These are phyloP conservation scores for Tulasnella calospora DNA, from an alignment of 768 basidiomycete species.

Conservation along the genomic window DNA sequence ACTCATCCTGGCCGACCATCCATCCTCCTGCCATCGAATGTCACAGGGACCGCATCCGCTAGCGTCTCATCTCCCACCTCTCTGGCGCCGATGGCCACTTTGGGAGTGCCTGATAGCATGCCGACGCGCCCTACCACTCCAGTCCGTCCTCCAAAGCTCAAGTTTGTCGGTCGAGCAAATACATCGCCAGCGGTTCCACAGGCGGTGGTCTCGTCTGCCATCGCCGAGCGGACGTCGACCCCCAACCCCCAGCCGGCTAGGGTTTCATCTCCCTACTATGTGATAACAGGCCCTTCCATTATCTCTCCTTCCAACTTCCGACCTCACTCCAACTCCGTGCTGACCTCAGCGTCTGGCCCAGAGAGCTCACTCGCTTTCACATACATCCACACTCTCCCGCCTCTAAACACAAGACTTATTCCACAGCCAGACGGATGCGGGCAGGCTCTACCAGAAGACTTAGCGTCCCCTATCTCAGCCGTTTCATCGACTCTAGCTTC, in stretches of 20 bases:
- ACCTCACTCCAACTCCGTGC: slow-evolving; percentile 9
- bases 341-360: background rate
- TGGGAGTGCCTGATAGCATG: background rate
- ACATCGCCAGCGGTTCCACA: slow-evolving; percentile 15
- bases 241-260: background rate
- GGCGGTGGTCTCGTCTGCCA: slow-evolving; percentile 1
- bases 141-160: slow-evolving; percentile 3
- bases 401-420: slow-evolving; percentile 3
- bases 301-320: background rate
- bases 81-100: background rate
- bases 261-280: background rate
- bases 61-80: background rate
- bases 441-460: slow-evolving; percentile 7
- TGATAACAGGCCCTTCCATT: background rate
- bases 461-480: background rate
- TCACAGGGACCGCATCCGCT: background rate
- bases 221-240: slow-evolving; percentile 6
- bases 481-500: background rate
- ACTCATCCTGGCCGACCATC: slow-evolving; percentile 7
- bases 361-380: slow-evolving; percentile 6
- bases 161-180: slow-evolving; percentile 21
- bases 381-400: slow-evolving; percentile 18
- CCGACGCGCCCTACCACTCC: background rate
- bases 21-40: slow-evolving; percentile 4
- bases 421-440: slow-evolving; percentile 19